Evolutionary conservation across 345 rosid species (phyloP).

Genomic region (Populus alba): DNA sequence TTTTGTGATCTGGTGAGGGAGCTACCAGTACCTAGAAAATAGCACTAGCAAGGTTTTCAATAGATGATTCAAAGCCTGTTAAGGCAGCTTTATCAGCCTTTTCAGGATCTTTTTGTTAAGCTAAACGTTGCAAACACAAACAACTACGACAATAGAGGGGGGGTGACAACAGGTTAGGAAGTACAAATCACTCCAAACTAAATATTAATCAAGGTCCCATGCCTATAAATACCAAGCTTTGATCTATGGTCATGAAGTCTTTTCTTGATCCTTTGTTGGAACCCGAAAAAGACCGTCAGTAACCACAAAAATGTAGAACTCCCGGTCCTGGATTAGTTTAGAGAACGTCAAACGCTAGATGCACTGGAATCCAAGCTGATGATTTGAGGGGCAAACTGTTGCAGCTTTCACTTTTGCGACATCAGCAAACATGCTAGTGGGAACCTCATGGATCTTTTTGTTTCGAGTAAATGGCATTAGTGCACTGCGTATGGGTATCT

Average conservation of each 20-base stretch:
- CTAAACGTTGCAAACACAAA: no score
- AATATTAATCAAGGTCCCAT: no score
- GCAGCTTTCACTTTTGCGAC: neutral
- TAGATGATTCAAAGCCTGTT: no score
- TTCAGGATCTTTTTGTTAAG: no score
- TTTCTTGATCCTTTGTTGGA: neutral
- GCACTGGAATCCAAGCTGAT: neutral
- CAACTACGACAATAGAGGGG: no score
- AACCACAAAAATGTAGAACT: neutral
- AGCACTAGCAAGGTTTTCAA: no score
- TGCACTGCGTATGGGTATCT: neutral
- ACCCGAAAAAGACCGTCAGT: neutral
- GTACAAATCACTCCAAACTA: no score
- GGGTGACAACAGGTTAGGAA: no score
- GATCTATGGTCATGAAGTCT: neutral
- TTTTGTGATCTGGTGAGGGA: no score
- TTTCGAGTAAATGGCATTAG: neutral
- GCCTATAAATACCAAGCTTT: neutral
- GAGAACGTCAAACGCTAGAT: neutral
- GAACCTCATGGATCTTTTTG: neutral
- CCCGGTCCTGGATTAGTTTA: slow-evolving; percentile 3
- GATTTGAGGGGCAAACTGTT: neutral
- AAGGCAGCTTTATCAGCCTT: no score
- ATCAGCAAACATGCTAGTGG: neutral
- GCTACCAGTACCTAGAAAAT: no score